phyloP scores from a whole-genome alignment of 2,329 filamentous ascomycete species.

The Colletotrichum paranaense region DNA sequence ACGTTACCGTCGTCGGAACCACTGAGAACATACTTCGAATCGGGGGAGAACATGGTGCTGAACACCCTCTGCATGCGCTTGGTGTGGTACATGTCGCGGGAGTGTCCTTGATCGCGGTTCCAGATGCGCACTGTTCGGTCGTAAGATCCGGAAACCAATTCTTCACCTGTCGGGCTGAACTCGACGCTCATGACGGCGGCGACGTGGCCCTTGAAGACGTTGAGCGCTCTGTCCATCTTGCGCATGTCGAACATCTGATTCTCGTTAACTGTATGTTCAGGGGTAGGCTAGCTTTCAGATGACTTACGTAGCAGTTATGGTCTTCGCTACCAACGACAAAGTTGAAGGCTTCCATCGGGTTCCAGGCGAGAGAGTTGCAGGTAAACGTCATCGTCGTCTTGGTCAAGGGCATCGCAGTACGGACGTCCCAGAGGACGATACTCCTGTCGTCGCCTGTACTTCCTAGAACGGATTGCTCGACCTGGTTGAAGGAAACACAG shows the following conservation, averaged over 20 bases:
- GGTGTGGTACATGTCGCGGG: constrained; percentile 94
- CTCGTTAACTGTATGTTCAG: not conserved
- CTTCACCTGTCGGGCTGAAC: constrained; percentile 93
- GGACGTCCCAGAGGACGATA: constrained; percentile 90
- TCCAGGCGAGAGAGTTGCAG: constrained; percentile 88
- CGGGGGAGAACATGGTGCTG: constrained; percentile 85
- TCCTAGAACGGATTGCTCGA: constrained; percentile 90
- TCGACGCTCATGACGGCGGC: constrained; percentile 95
- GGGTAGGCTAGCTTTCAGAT: not conserved
- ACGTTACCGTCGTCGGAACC: constrained; percentile 94
- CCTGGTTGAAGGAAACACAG: constrained; percentile 89
- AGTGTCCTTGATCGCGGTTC: constrained; percentile 83
- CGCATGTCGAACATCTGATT: constrained; percentile 85
- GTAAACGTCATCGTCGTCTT: constrained; percentile 86
- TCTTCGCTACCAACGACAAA: constrained; percentile 94
- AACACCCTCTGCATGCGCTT: constrained; percentile 96
- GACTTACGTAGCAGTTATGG: constrained; percentile 74
- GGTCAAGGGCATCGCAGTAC: constrained; percentile 84
- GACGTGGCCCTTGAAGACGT: constrained; percentile 91
- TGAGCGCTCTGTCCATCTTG: constrained; percentile 86
- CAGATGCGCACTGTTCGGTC: constrained; percentile 88
- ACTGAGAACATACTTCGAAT: constrained; percentile 88
- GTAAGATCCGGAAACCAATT: constrained; percentile 90
- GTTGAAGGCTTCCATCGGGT: constrained; percentile 97
- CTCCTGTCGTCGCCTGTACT: constrained; percentile 88